These are phyloP conservation scores for Xylariaceae sp. DNA, from an alignment of 2,329 filamentous ascomycete species.

Conservation along the genomic window DNA sequence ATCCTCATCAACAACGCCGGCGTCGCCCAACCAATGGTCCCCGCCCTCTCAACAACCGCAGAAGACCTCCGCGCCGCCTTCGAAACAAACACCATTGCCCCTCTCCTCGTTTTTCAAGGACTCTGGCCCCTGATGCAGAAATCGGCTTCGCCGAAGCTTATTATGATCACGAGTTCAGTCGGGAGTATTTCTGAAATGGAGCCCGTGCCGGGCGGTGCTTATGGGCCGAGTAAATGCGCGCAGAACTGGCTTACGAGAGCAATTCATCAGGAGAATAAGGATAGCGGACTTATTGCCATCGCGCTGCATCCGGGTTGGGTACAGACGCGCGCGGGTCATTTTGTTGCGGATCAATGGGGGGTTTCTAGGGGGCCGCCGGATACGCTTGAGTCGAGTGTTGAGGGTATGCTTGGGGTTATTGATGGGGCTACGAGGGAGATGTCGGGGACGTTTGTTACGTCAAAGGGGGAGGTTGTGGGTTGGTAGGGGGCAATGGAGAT, in stretches of 20 bases:
- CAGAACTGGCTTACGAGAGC: slow-evolving; percentile 33
- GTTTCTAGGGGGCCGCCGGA: slow-evolving; percentile 25
- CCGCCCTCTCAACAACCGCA: slow-evolving; percentile 28
- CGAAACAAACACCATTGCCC: slow-evolving; percentile 41
- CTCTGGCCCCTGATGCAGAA: slow-evolving; percentile 35
- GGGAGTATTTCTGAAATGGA: slow-evolving; percentile 34
- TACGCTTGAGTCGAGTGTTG: slow-evolving; percentile 32
- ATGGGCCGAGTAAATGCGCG: slow-evolving; percentile 35
- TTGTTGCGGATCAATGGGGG: slow-evolving; percentile 32
- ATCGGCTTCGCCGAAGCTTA: slow-evolving; percentile 29
- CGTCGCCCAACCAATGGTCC: slow-evolving; percentile 31
- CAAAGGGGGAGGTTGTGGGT: slow-evolving; percentile 30
- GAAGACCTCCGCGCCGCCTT: slow-evolving; percentile 37
- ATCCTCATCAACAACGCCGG: slow-evolving; percentile 50
- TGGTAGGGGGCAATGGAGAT: slow-evolving; percentile 19
- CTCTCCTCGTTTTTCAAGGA: slow-evolving; percentile 35
- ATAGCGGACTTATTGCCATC: slow-evolving; percentile 25
- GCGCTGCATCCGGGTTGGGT: slow-evolving; percentile 39
- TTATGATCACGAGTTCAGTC: slow-evolving; percentile 35
- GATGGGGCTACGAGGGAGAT: slow-evolving; percentile 34
- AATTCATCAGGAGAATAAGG: slow-evolving; percentile 28
- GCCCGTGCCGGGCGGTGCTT: slow-evolving; percentile 31
- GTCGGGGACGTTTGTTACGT: slow-evolving; percentile 19
- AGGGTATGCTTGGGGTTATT: slow-evolving; percentile 33
- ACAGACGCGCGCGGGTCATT: slow-evolving; percentile 30